Conservation (phyloP, 2,329 filamentous ascomycete species). For the Alternaria gansuensis region DNA sequence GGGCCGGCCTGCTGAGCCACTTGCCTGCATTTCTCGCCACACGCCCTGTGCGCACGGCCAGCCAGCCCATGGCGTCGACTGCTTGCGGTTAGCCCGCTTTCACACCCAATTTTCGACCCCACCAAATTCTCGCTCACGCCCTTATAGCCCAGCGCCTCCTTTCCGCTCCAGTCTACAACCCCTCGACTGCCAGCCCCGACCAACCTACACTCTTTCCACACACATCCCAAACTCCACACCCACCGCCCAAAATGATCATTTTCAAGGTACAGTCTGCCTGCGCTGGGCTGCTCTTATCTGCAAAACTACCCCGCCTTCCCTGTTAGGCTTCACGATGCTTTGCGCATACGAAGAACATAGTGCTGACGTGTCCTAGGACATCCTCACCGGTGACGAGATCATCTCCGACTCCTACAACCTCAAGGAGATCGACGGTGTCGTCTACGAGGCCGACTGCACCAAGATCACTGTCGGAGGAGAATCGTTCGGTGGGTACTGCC, state of each 20-base stretch:
- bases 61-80: conserved; percentile 5
- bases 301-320: conserved; percentile 40
- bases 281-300: conserved; percentile 32
- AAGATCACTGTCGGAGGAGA: conserved; percentile 85
- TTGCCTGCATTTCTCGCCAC: neutral
- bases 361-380: conserved; percentile 69
- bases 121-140: conserved; percentile 35
- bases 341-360: conserved; percentile 12
- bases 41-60: conserved; percentile 1
- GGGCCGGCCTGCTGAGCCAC: conserved; percentile 6
- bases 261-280: conserved; percentile 60
- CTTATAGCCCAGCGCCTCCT: conserved; percentile 29
- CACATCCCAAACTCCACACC: conserved; percentile 14
- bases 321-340: conserved; percentile 26
- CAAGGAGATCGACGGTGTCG: conserved; percentile 78
- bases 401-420: conserved; percentile 93
- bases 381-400: conserved; percentile 90
- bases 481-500: conserved; percentile 68
- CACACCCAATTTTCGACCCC: conserved; percentile 40
- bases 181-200: conserved; percentile 22
- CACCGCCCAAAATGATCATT: conserved; percentile 61
- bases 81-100: conserved; percentile 20
- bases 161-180: conserved; percentile 28
- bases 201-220: conserved; percentile 24
- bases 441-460: conserved; percentile 90